Evolutionary conservation across 257 asterid genomes (phyloP).

Genomic region (Verbena officinalis): DNA sequence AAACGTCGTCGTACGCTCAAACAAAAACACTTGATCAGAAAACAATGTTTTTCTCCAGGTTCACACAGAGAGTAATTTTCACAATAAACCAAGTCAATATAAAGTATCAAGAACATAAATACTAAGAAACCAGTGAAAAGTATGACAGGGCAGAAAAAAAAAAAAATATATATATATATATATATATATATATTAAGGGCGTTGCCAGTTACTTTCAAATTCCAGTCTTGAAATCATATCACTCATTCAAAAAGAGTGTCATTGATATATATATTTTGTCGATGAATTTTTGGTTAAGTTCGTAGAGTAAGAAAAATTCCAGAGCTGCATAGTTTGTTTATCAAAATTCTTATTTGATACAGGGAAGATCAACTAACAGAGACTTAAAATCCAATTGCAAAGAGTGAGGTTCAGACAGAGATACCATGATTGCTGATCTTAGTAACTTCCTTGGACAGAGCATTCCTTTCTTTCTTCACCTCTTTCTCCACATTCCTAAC

Average conservation of each 20-base stretch:
- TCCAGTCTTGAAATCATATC: neutral
- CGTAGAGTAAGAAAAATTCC: neutral
- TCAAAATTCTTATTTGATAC: slow-evolving; percentile 14
- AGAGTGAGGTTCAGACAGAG: slow-evolving; percentile 54
- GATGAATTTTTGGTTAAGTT: neutral
- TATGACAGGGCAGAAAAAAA: too few relatives aligned
- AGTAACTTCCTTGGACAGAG: slow-evolving; percentile 73
- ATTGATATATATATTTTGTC: neutral
- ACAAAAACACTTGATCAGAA: too few relatives aligned
- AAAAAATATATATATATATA: too few relatives aligned
- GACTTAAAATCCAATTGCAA: neutral
- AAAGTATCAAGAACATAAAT: too few relatives aligned
- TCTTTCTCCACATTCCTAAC: slow-evolving; percentile 75
- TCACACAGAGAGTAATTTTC: too few relatives aligned
- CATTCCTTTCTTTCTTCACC: slow-evolving; percentile 66
- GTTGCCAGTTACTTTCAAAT: too few relatives aligned
- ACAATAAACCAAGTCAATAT: too few relatives aligned
- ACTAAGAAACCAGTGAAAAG: too few relatives aligned
- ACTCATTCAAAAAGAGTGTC: slow-evolving; percentile 1
- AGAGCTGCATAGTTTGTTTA: neutral
- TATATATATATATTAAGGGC: too few relatives aligned
- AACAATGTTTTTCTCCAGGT: too few relatives aligned
- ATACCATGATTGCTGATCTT: slow-evolving; percentile 92
- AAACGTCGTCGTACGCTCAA: too few relatives aligned
- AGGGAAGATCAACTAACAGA: slow-evolving; percentile 1